Percentiles rank a stretch among this genome's conserved stretches.
These are phyloP conservation scores for Ogataea ramenticola DNA, from an alignment of 805 yeast genomes.

Conservation along the genomic window DNA sequence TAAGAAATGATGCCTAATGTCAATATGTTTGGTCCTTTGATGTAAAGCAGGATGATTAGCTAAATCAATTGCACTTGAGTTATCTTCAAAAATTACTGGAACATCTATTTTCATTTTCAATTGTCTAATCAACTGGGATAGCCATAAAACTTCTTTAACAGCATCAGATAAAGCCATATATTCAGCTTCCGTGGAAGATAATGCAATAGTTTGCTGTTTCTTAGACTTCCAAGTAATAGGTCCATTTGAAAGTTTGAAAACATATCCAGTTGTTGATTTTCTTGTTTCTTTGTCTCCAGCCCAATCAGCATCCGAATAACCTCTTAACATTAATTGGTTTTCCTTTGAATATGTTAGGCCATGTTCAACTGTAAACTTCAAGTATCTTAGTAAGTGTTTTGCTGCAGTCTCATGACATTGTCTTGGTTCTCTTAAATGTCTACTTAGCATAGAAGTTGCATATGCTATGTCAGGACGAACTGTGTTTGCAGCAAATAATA, in stretches of 20 bases:
- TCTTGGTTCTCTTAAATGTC: no score
- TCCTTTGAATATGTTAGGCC: neutral
- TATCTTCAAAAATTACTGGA: neutral
- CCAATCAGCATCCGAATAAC: conserved; percentile 11
- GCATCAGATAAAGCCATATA: conserved; percentile 7
- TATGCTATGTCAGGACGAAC: conserved; percentile 8
- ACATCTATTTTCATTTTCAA: neutral
- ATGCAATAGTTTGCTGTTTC: conserved; percentile 10
- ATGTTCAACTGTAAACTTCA: neutral
- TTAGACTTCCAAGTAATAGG: conserved; percentile 13
- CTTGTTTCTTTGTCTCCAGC: conserved; percentile 5
- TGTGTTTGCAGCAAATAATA: conserved; percentile 3
- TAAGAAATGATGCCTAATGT: conserved; percentile 4
- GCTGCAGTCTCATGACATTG: no score
- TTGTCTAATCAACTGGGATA: conserved; percentile 6
- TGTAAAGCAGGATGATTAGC: conserved; percentile 4
- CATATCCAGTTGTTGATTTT: conserved; percentile 7
- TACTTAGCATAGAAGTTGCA: conserved; percentile 20
- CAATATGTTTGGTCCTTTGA: conserved; percentile 6
- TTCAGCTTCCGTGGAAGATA: conserved; percentile 12
- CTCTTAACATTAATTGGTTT: neutral
- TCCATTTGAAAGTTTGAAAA: conserved; percentile 3
- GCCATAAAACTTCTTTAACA: conserved; percentile 7
- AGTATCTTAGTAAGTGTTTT: no score
- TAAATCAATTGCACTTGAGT: neutral